A percentile compares a stretch with the other conserved stretches of the same genome.
These are phyloP conservation scores for Trichomonascus vanleenenianus DNA, from an alignment of 805 yeast species.

Conservation along the genomic window DNA sequence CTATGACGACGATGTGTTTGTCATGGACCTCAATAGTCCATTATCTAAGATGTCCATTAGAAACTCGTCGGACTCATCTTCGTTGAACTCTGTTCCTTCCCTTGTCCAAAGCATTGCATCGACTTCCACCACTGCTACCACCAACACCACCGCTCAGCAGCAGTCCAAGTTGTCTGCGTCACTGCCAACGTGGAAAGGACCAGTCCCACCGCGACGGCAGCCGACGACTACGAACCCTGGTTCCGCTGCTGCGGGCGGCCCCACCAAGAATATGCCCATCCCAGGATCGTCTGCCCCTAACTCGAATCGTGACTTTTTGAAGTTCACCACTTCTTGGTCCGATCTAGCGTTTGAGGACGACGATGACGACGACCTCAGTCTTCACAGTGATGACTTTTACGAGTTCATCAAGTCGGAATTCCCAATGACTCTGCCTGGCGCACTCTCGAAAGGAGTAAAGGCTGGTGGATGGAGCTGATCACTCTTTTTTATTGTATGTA, in stretches of 20 bases:
- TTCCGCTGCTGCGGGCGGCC: constrained; percentile 3
- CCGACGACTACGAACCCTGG: constrained; percentile 5
- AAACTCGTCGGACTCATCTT: constrained; percentile 1
- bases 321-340: constrained; percentile 26
- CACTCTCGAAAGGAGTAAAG: neutral
- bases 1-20: constrained; percentile 18
- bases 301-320: constrained; percentile 17
- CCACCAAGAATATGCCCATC: constrained; percentile 3
- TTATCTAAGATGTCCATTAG: constrained; percentile 1
- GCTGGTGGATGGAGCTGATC: too few species aligned
- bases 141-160: constrained; percentile 1
- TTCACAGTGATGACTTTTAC: constrained; percentile 5
- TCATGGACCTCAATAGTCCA: constrained; percentile 17
- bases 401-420: constrained; percentile 7
- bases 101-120: constrained; percentile 13
- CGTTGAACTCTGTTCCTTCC: constrained; percentile 20
- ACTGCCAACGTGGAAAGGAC: constrained; percentile 4
- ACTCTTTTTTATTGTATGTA: too few species aligned
- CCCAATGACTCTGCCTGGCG: neutral
- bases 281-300: constrained; percentile 15
- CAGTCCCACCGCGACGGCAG: constrained; percentile 4
- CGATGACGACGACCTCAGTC: constrained; percentile 8
- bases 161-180: neutral
- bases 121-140: constrained; percentile 4
- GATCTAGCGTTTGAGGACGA: constrained; percentile 23